Conservation (phyloP, 1,284 basidiomycete genomes). For the Prillingera fragicola region DNA sequence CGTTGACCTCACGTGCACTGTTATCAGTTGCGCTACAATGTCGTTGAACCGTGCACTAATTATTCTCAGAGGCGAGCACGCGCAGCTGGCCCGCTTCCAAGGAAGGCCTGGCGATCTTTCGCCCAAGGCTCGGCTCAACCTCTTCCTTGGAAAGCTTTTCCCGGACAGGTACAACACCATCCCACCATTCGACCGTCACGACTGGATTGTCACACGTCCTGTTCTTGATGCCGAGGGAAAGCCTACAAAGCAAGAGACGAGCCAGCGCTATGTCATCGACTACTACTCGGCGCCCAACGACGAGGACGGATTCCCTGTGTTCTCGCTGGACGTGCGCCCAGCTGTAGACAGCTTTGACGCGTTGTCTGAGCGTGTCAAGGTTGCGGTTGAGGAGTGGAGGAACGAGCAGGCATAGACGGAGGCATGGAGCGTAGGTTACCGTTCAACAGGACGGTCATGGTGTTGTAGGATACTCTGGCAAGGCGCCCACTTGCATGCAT, state of each 20-base stretch:
- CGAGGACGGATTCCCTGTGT: slow-evolving; percentile 80
- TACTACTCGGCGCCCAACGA: slow-evolving; percentile 87
- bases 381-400: slow-evolving; percentile 66
- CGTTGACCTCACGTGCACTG: no score
- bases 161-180: slow-evolving; percentile 81
- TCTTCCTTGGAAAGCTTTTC: slow-evolving; percentile 78
- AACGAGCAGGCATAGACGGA: slow-evolving; percentile 31
- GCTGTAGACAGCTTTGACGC: slow-evolving; percentile 74
- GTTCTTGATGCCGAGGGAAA: slow-evolving; percentile 54
- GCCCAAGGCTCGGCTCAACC: slow-evolving; percentile 76
- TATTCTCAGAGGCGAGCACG: slow-evolving; percentile 48
- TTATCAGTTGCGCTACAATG: not conserved
- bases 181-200: slow-evolving; percentile 96
- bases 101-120: slow-evolving; percentile 78
- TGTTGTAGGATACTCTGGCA: no score
- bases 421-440: not conserved
- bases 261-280: slow-evolving; percentile 88
- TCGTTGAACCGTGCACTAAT: slow-evolving; percentile 2
- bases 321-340: slow-evolving; percentile 84
- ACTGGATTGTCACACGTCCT: slow-evolving; percentile 84
- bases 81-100: slow-evolving; percentile 73
- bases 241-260: slow-evolving; percentile 39
- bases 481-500: no score
- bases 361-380: slow-evolving; percentile 63
- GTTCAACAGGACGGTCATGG: no score